Conservation (phyloP, 2,329 filamentous ascomycete species). For the Stemphylium beticola region DNA sequence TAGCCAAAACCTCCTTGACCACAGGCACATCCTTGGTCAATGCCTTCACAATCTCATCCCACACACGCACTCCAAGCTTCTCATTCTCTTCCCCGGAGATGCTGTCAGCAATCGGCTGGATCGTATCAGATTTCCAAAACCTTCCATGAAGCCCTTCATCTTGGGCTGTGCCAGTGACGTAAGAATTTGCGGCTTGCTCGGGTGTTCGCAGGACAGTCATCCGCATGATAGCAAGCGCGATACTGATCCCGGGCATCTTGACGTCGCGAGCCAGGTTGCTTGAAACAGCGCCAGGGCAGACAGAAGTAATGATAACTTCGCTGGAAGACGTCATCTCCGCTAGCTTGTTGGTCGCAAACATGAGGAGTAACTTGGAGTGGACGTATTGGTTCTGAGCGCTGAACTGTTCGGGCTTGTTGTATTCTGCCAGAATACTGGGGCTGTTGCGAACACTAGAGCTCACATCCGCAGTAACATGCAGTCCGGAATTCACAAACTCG, state of each 20-base stretch:
- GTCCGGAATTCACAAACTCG: neutral
- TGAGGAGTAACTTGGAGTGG: neutral
- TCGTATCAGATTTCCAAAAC: neutral
- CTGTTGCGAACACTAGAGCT: neutral
- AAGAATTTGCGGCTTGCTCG: neutral
- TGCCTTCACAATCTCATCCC: neutral
- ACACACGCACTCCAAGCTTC: neutral
- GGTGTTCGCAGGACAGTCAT: neutral
- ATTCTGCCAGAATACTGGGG: neutral
- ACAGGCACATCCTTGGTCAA: neutral
- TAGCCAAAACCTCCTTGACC: neutral
- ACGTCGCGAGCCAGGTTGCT: neutral
- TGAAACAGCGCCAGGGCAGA: neutral
- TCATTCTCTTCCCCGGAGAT: neutral
- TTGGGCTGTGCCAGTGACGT: neutral
- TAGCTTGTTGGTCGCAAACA: neutral
- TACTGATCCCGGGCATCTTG: neutral
- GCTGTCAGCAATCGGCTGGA: neutral
- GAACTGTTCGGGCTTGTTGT: neutral
- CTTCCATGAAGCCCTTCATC: neutral
- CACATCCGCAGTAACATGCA: neutral
- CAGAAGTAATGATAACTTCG: neutral
- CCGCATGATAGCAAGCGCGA: neutral
- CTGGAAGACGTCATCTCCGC: neutral
- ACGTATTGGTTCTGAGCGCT: neutral